phyloP scores from a whole-genome alignment of 768 basidiomycete genomes.

The Tylopilus sp. region DNA sequence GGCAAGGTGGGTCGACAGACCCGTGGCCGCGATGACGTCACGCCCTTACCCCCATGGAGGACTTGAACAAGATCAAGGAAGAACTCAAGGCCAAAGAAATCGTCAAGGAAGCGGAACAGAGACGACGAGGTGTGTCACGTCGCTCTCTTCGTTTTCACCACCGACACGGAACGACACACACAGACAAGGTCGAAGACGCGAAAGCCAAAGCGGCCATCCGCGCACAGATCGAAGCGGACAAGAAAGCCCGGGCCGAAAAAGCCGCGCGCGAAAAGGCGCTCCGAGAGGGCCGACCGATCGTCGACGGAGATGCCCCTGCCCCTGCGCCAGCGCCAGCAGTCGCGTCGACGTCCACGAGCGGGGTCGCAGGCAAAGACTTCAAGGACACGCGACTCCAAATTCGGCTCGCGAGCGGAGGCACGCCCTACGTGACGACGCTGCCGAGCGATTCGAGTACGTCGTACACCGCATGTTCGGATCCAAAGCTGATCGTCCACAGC shows the following conservation, averaged over 20 bases:
- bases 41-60: conserved; percentile 38
- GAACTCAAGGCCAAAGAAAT: conserved; percentile 75
- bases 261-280: conserved; percentile 88
- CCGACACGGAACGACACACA: not conserved
- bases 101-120: conserved; percentile 77
- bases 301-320: conserved; percentile 31
- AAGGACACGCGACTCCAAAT: conserved; percentile 90
- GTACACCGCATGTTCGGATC: no score
- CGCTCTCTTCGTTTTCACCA: not conserved
- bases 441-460: conserved; percentile 74
- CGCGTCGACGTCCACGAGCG: conserved; percentile 32
- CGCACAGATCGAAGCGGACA: conserved; percentile 94
- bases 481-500: no score
- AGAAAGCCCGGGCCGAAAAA: conserved; percentile 82
- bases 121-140: conserved; percentile 58
- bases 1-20: conserved; percentile 53
- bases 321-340: conserved; percentile 26
- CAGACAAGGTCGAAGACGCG: conserved; percentile 89
- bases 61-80: conserved; percentile 69
- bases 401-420: conserved; percentile 70
- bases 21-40: no score
- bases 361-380: conserved; percentile 67
- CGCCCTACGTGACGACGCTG: conserved; percentile 78
- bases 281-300: conserved; percentile 65
- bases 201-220: conserved; percentile 84